A percentile compares a stretch with the other conserved stretches of the same genome.
phyloP scores from a whole-genome alignment of 2,329 filamentous ascomycete species.

The Thielaviopsis ethacetica region DNA sequence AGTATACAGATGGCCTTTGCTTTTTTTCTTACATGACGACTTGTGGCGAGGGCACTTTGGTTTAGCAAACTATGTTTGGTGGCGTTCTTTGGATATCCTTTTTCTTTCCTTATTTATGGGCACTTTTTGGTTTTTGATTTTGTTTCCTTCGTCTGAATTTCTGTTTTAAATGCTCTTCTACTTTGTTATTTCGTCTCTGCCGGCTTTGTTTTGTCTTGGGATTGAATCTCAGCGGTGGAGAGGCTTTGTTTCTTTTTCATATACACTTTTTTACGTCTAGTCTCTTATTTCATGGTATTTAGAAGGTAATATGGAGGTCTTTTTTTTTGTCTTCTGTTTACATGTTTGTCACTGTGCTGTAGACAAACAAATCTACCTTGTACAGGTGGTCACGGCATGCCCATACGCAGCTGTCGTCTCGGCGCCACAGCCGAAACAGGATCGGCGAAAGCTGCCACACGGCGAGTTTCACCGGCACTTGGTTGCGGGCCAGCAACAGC shows the following conservation, averaged over 20 bases:
- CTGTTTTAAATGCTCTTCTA: neutral
- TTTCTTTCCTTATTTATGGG: neutral
- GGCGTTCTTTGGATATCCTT: neutral
- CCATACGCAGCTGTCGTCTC: neutral
- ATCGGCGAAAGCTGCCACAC: neutral
- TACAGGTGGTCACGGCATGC: neutral
- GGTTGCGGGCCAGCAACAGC: too few relatives aligned
- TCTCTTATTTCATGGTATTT: neutral
- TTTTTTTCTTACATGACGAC: neutral
- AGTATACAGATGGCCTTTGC: neutral
- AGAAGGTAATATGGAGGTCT: neutral
- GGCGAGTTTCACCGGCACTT: neutral
- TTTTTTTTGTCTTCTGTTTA: neutral
- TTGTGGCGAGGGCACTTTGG: neutral
- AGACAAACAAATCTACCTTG: too few relatives aligned
- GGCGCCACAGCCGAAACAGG: neutral
- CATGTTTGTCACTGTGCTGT: neutral
- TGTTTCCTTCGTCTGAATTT: neutral
- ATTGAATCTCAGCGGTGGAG: neutral
- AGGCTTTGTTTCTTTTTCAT: neutral
- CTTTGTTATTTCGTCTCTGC: neutral
- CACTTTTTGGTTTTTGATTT: neutral
- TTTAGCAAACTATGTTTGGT: neutral
- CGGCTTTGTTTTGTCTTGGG: neutral
- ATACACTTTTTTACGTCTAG: neutral